phyloP scores from a whole-genome alignment of 73 alveolate genomes.

The Paramecium bursaria region DNA sequence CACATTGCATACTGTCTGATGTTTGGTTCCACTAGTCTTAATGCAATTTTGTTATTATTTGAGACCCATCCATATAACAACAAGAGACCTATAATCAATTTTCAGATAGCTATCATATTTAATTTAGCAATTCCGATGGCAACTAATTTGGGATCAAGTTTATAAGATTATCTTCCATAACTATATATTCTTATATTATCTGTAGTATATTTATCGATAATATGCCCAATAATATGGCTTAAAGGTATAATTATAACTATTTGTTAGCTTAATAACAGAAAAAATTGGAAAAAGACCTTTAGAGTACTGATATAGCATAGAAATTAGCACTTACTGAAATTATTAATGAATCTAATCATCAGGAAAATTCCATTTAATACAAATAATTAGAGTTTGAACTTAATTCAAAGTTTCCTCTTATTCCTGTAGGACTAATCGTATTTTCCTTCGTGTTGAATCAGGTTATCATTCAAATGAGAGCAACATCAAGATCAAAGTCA shows the following conservation, averaged over 20 bases:
- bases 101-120: conserved; percentile 5
- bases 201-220: conserved; percentile 3
- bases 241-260: no score
- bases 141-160: background rate
- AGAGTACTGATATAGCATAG: background rate
- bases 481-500: background rate
- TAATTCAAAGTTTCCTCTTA: background rate
- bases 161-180: background rate
- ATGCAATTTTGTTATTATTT: conserved; percentile 40
- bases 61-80: conserved; percentile 49
- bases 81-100: conserved; percentile 23
- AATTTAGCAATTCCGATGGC: conserved; percentile 19
- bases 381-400: background rate
- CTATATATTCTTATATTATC: conserved; percentile 12
- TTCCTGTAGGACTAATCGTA: no score
- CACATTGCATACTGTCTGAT: conserved; percentile 60
- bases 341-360: background rate
- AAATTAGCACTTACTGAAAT: background rate
- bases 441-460: conserved; percentile 10
- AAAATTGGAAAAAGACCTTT: conserved; percentile 22
- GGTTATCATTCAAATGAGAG: background rate
- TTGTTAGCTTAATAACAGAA: background rate
- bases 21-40: conserved; percentile 46
- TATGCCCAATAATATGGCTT: background rate
- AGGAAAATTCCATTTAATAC: background rate